phyloP scores from a whole-genome alignment of 163 green algal genomes.

The Dunaliella salina region DNA sequence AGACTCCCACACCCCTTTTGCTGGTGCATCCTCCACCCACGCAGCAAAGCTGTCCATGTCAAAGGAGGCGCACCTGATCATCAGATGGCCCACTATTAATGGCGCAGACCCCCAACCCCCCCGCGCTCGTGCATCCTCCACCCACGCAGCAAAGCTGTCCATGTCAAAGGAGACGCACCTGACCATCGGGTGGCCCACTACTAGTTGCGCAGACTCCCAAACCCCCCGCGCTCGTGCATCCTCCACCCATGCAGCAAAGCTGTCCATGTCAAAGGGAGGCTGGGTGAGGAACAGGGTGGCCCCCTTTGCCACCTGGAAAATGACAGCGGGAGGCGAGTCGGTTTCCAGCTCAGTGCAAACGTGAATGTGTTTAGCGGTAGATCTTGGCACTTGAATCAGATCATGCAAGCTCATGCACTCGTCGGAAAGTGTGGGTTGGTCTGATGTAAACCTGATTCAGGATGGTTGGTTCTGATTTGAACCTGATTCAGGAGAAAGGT shows the following conservation, averaged over 20 bases:
- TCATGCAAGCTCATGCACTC: too few relatives aligned
- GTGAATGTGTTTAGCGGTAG: too few relatives aligned
- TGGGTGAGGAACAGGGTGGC: conserved; percentile 78
- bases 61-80: conserved; percentile 36
- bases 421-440: too few relatives aligned
- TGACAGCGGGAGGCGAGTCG: too few relatives aligned
- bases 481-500: too few relatives aligned
- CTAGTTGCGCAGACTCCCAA: conserved; percentile 7
- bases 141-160: conserved; percentile 57
- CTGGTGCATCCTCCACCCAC: conserved; percentile 57
- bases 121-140: conserved; percentile 34
- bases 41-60: conserved; percentile 50
- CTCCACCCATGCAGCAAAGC: conserved; percentile 58
- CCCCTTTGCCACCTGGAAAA: conserved; percentile 51
- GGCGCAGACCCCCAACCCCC: conserved; percentile 19
- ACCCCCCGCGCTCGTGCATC: conserved; percentile 35
- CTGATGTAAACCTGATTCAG: too few relatives aligned
- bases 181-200: conserved; percentile 28
- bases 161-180: conserved; percentile 32
- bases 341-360: too few relatives aligned
- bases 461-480: too few relatives aligned
- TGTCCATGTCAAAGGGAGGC: conserved; percentile 65
- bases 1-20: conserved; percentile 19
- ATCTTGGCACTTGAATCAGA: too few relatives aligned
- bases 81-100: conserved; percentile 23